Evolutionary conservation across 2,329 filamentous ascomycete species (phyloP).

Genomic region (Sordariomycetes sp.): DNA sequence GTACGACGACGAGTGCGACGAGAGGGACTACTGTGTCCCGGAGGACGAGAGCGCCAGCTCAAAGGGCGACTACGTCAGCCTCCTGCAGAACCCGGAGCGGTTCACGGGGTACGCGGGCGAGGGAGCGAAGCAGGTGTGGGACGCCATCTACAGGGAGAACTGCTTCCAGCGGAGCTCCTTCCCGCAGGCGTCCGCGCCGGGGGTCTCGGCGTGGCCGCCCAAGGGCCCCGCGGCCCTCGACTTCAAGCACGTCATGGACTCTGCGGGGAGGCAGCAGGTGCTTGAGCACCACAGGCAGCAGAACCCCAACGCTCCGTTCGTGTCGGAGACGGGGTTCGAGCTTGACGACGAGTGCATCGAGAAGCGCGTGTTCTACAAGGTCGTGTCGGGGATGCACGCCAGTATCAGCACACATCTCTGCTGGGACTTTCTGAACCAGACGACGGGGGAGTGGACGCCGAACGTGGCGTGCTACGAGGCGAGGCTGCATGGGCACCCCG

Average conservation of each 20-base stretch:
- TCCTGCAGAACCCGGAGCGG: constrained; percentile 20
- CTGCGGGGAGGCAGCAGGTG: constrained; percentile 44
- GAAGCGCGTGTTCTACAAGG: constrained; percentile 95
- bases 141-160: constrained; percentile 93
- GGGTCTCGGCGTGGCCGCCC: constrained; percentile 19
- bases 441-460: constrained; percentile 82
- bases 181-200: constrained; percentile 42
- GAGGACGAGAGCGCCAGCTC: constrained; percentile 79
- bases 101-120: constrained; percentile 89
- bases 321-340: constrained; percentile 54
- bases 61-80: constrained; percentile 62
- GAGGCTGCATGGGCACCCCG: constrained; percentile 72
- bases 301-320: constrained; percentile 40
- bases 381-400: constrained; percentile 95
- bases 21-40: constrained; percentile 90
- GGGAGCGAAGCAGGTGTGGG: constrained; percentile 83
- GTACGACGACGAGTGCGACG: constrained; percentile 93
- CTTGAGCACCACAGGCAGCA: constrained; percentile 35
- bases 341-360: constrained; percentile 88
- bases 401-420: constrained; percentile 95
- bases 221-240: constrained; percentile 42
- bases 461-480: constrained; percentile 82
- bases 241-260: constrained; percentile 47
- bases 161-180: constrained; percentile 69
- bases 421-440: constrained; percentile 92